These are phyloP conservation scores for Andalucia godoyi DNA, from an alignment of 78 protist genomes.

Conservation along the genomic window DNA sequence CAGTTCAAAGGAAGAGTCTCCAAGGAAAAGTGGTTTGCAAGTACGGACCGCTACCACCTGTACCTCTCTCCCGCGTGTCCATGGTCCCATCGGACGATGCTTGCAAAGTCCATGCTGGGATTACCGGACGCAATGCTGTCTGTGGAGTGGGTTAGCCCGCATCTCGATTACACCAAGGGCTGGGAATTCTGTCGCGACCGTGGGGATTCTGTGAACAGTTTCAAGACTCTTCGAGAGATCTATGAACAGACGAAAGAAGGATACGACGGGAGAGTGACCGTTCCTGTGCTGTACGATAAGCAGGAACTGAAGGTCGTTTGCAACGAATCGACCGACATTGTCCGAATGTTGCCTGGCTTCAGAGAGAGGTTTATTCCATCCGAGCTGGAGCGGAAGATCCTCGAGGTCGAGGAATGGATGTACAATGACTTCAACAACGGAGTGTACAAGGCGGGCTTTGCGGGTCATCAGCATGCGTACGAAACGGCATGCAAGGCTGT, in stretches of 20 bases:
- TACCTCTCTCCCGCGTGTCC: conserved; percentile 60
- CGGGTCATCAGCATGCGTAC: conserved; percentile 46
- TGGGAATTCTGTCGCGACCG: conserved; percentile 2
- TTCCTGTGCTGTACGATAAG: conserved; percentile 72
- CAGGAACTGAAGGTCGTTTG: conserved; percentile 51
- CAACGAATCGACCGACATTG: conserved; percentile 71
- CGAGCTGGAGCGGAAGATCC: conserved; percentile 7
- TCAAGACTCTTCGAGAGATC: conserved; percentile 17
- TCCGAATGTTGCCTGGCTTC: conserved; percentile 40
- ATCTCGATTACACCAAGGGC: not conserved
- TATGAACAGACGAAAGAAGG: conserved; percentile 20
- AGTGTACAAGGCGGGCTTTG: conserved; percentile 75
- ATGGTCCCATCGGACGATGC: conserved; percentile 49
- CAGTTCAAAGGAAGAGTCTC: not conserved
- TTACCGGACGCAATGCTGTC: conserved; percentile 40
- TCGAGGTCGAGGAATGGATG: conserved; percentile 43
- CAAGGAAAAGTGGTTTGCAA: too few relatives aligned
- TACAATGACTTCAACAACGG: conserved; percentile 65
- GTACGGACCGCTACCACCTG: conserved; percentile 44
- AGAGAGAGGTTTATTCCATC: conserved; percentile 50
- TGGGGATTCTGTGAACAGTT: conserved; percentile 2
- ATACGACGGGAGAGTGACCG: conserved; percentile 16
- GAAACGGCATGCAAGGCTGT: conserved; percentile 29
- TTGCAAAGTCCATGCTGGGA: conserved; percentile 43
- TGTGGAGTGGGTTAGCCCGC: conserved; percentile 22